Percentiles rank a stretch among this genome's conserved stretches.
These are phyloP conservation scores for Didymosphaeria variabile DNA, from an alignment of 2,329 filamentous ascomycete species.

Conservation along the genomic window DNA sequence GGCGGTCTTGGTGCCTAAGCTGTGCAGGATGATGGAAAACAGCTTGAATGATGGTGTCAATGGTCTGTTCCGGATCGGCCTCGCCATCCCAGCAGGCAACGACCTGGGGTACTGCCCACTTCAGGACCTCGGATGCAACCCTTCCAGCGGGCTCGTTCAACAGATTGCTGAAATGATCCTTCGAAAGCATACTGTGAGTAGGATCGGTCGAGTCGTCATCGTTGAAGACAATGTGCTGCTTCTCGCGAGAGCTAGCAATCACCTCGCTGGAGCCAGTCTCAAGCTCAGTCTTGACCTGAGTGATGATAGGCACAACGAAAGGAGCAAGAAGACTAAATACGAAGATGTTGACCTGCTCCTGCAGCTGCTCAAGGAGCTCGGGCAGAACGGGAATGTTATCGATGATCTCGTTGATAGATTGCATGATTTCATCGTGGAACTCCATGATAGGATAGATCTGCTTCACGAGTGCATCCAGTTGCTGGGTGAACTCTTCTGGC, in stretches of 20 bases:
- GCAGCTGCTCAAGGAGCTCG: constrained; percentile 83
- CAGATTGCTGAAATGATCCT: constrained; percentile 91
- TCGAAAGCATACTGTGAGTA: constrained; percentile 94
- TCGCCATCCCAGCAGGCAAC: constrained; percentile 90
- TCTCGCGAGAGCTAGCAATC: constrained; percentile 81
- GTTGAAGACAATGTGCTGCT: constrained; percentile 87
- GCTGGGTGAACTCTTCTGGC: constrained; percentile 83
- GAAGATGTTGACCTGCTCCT: constrained; percentile 87
- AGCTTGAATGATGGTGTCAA: constrained; percentile 80
- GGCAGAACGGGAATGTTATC: constrained; percentile 87
- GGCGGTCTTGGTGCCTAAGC: constrained; percentile 73
- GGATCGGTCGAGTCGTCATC: constrained; percentile 81
- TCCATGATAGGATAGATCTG: constrained; percentile 90
- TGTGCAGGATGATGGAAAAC: constrained; percentile 90
- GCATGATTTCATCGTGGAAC: constrained; percentile 89
- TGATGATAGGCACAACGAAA: constrained; percentile 84
- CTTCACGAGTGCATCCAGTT: constrained; percentile 75
- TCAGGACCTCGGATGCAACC: constrained; percentile 78
- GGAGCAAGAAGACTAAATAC: constrained; percentile 92
- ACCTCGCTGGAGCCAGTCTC: constrained; percentile 86
- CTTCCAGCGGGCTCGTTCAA: constrained; percentile 89
- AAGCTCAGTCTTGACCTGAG: constrained; percentile 86
- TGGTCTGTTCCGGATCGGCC: constrained; percentile 72
- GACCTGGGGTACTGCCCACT: constrained; percentile 88
- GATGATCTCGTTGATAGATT: constrained; percentile 78